Evolutionary conservation across 768 basidiomycete genomes (phyloP).

Genomic region (Mycena filopes): DNA sequence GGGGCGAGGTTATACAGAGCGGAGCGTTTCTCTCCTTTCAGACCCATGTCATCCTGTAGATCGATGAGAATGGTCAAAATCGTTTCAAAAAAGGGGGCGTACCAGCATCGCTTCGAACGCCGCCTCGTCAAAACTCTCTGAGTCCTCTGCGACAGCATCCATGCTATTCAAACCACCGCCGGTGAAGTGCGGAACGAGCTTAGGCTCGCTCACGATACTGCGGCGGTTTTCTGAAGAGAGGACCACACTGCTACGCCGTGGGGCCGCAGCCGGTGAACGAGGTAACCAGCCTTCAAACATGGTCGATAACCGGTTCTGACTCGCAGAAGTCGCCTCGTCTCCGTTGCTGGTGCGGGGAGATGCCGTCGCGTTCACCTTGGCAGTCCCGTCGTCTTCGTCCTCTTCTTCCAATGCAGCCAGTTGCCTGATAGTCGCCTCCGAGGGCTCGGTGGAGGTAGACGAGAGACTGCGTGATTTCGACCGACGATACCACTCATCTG

Average conservation of each 20-base stretch:
- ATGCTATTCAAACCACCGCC: constrained; percentile 42
- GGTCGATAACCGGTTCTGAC: constrained; percentile 70
- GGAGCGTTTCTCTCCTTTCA: constrained; percentile 76
- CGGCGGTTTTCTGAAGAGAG: constrained; percentile 55
- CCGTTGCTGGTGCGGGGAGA: constrained; percentile 6
- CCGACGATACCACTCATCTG: constrained; percentile 84
- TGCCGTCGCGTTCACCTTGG: constrained; percentile 51
- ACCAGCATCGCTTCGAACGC: constrained; percentile 82
- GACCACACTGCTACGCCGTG: constrained; percentile 47
- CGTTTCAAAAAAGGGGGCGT: constrained; percentile 35
- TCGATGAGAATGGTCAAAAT: constrained; percentile 16
- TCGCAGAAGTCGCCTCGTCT: constrained; percentile 11
- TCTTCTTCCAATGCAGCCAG: constrained; percentile 63
- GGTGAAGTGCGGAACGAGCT: constrained; percentile 60
- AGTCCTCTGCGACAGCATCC: constrained; percentile 44
- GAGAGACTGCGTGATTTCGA: constrained; percentile 67
- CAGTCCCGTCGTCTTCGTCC: constrained; percentile 66
- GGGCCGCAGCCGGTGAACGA: constrained; percentile 49
- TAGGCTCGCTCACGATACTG: constrained; percentile 77
- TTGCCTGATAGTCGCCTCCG: constrained; percentile 60
- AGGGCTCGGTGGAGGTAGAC: constrained; percentile 57
- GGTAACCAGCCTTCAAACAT: constrained; percentile 76
- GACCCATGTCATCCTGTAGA: constrained; percentile 73
- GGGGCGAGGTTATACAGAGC: constrained; percentile 69
- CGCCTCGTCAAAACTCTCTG: constrained; percentile 49